These are phyloP conservation scores for Paulownia fortunei DNA, from an alignment of 257 asterid genomes.

Conservation along the genomic window DNA sequence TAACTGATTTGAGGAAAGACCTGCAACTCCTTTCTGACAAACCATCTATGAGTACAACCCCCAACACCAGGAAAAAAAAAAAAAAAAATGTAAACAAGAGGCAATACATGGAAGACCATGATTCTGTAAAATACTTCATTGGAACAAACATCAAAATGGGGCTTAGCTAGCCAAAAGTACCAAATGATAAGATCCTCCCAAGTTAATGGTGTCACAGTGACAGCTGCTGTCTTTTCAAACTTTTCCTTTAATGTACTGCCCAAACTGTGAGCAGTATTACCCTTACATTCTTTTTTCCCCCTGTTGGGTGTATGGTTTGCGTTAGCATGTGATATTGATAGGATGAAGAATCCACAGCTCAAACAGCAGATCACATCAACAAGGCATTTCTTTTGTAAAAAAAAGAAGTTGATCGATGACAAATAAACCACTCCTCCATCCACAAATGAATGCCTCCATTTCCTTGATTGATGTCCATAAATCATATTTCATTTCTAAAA, in stretches of 20 bases:
- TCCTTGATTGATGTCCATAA: not conserved
- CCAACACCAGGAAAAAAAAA: not conserved
- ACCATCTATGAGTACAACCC: not conserved
- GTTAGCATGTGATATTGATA: not conserved
- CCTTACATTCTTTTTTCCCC: not conserved
- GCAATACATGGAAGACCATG: not conserved
- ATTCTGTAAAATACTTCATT: not conserved
- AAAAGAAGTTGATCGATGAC: not conserved
- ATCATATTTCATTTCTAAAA: not conserved
- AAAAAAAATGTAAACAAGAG: not conserved
- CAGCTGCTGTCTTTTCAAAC: not conserved
- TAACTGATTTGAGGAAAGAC: not conserved
- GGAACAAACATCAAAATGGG: not conserved
- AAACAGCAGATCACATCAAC: not conserved
- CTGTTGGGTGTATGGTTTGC: not conserved
- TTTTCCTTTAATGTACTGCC: not conserved
- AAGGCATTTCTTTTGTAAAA: not conserved
- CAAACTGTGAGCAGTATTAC: not conserved
- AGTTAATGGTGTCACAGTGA: not conserved
- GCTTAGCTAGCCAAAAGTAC: not conserved
- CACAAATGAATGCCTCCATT: not conserved
- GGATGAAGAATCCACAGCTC: not conserved
- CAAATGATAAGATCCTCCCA: conserved; percentile 5
- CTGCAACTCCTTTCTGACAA: not conserved
- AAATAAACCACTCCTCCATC: not conserved